Conservation (phyloP, 2,329 filamentous ascomycete genomes). For the Aureobasidium sp. region DNA sequence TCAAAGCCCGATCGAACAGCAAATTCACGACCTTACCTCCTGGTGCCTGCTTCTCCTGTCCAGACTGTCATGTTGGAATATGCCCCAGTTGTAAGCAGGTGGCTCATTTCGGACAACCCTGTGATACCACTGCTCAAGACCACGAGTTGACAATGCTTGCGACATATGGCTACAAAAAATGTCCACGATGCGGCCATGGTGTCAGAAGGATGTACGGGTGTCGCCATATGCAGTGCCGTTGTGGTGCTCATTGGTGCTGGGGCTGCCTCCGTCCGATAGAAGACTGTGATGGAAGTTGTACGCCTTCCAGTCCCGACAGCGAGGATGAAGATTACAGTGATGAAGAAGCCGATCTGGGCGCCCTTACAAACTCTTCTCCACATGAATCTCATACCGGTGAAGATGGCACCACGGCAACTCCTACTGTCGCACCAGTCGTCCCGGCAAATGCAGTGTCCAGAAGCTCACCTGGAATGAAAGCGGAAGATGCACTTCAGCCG, state of each 20-base stretch:
- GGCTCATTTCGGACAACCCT: slow-evolving; percentile 34
- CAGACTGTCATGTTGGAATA: slow-evolving; percentile 36
- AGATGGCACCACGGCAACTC: background rate
- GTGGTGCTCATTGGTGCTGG: slow-evolving; percentile 47
- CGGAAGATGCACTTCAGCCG: background rate
- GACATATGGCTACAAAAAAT: slow-evolving; percentile 43
- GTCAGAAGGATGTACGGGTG: slow-evolving; percentile 45
- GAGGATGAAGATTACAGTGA: slow-evolving; percentile 27
- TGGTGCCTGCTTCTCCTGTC: slow-evolving; percentile 34
- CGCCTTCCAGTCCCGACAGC: background rate
- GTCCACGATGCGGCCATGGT: slow-evolving; percentile 44
- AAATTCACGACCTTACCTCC: background rate
- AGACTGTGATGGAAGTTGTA: slow-evolving; percentile 28
- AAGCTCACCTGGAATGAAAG: no score
- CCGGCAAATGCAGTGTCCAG: background rate
- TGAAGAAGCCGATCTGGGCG: slow-evolving; percentile 14
- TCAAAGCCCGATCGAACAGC: background rate
- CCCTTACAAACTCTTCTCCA: background rate
- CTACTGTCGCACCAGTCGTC: background rate
- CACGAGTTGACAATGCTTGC: slow-evolving; percentile 33
- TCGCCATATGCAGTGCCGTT: slow-evolving; percentile 42
- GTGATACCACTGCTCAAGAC: slow-evolving; percentile 33
- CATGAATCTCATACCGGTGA: background rate
- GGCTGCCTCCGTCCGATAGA: slow-evolving; percentile 33
- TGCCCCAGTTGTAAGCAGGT: slow-evolving; percentile 40